Evolutionary conservation across 176 grass and related monocot genomes (phyloP).

Genomic region (Leersia perrieri): DNA sequence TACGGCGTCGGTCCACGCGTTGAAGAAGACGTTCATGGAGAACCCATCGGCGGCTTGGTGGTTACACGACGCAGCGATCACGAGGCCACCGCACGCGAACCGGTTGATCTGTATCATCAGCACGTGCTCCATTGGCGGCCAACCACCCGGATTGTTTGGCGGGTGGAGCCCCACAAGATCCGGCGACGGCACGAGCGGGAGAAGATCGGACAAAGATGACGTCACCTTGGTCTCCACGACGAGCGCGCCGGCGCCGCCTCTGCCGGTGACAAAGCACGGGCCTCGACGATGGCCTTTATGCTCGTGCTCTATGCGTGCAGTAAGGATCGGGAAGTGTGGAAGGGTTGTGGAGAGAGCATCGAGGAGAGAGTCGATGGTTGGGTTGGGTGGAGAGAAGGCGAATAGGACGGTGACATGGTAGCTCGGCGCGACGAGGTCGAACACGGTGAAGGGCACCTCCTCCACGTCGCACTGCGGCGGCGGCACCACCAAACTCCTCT

Average conservation of each 20-base stretch:
- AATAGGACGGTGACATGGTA: conserved; percentile 55
- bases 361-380: conserved; percentile 15
- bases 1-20: conserved; percentile 35
- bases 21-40: conserved; percentile 50
- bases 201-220: conserved; percentile 27
- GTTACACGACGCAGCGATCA: conserved; percentile 34
- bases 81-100: conserved; percentile 50
- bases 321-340: conserved; percentile 42
- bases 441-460: conserved; percentile 43
- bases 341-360: conserved; percentile 28
- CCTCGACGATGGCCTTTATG: not conserved
- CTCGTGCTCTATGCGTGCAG: conserved; percentile 9
- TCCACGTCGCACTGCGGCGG: not conserved
- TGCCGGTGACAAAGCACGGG: conserved; percentile 21
- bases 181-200: conserved; percentile 38
- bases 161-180: conserved; percentile 24
- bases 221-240: conserved; percentile 44
- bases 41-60: conserved; percentile 51
- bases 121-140: not conserved
- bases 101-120: conserved; percentile 55
- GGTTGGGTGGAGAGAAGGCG: conserved; percentile 44
- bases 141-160: not conserved
- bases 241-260: conserved; percentile 11
- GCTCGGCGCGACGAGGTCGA: conserved; percentile 45
- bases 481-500: not conserved